Base-by-base conservation (phyloP, 169 alveolate species). In the Cryptosporidium andersoni region DNA sequence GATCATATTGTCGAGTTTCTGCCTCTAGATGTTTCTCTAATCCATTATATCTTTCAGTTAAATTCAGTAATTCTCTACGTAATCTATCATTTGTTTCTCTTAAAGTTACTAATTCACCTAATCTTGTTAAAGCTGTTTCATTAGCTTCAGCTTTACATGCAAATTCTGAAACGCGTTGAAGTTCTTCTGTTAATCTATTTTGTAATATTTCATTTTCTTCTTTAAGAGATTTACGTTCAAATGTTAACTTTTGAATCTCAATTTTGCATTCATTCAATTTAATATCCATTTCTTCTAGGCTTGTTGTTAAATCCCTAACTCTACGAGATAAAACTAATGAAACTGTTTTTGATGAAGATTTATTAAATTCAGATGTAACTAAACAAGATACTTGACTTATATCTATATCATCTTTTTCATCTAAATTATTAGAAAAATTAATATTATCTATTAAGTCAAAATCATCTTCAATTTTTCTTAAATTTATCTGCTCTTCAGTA, bases 81-180 rank as follows among this genome's bases (percentile, higher is more conserved):
- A 74, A 60, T 25, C 85, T 53, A 14, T 74, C 85, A 74, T 74
- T 74, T 58, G 85, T n/a, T 14, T 74, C 85, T 36, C 85, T 58
- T 9, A 74, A 60, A 16, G 85, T 74, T 25, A 74, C 85, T 64
- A 74, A 48, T 25, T 74, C 85, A 1, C 85, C 85, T 58, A 74
- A 68, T 11, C 85, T 52, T 58, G 60, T 74, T 25, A 74, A 49
- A n/a, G 85, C 48, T 12, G 43, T 74, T 55, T 74, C 85, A 58
- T 74, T 74, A 14, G 63, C 48, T 16, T 74, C 85, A 1, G 85
- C 85, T 37, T 74, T 74, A 4, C 74, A 47, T 45, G 85, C 85
- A 74, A 74, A 74, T 25, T 74, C 85, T 9, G 85, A 47, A 3
- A 36, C 66, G 42, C 68, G 40, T 34, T 74, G 74, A 36, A 74